A percentile compares a stretch with the other conserved stretches of the same genome.
Conservation (phyloP, 2,329 filamentous ascomycete species). For the Colletotrichum eleusines region DNA sequence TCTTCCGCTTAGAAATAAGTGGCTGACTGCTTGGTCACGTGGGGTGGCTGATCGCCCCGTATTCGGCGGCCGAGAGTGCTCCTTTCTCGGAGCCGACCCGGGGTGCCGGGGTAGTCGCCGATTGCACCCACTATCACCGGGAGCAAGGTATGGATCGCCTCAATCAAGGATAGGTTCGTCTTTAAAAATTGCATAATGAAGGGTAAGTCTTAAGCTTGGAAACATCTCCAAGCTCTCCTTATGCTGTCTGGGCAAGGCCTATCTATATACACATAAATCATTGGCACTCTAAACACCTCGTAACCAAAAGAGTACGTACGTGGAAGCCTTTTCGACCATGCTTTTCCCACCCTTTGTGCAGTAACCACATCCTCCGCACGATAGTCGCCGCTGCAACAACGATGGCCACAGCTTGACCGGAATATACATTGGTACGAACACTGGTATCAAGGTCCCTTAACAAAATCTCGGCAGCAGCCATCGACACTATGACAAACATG, state of each 20-base stretch:
- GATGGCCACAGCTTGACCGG: constrained; percentile 9
- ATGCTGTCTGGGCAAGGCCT: too few species aligned
- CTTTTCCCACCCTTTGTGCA: not conserved
- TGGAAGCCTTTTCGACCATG: too few species aligned
- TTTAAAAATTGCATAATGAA: not conserved
- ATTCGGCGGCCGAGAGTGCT: not conserved
- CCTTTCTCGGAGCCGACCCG: not conserved
- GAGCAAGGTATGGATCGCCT: too few species aligned
- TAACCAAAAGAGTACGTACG: too few species aligned
- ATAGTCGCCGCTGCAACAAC: constrained; percentile 11
- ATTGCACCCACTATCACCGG: not conserved
- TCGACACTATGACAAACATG: constrained; percentile 9
- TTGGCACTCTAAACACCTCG: too few species aligned
- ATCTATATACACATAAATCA: too few species aligned
- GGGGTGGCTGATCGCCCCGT: constrained; percentile 1
- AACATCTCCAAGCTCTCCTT: not conserved
- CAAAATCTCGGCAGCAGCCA: constrained; percentile 3
- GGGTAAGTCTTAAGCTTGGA: too few species aligned
- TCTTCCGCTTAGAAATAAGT: constrained; percentile 42
- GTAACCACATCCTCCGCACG: not conserved
- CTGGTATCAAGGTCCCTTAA: not conserved
- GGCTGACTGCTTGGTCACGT: constrained; percentile 31
- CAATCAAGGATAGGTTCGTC: not conserved
- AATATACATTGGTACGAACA: not conserved
- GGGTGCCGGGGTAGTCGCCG: not conserved